These are phyloP conservation scores for Podosphaera xanthii DNA, from an alignment of 2,329 filamentous ascomycete genomes.

Conservation along the genomic window DNA sequence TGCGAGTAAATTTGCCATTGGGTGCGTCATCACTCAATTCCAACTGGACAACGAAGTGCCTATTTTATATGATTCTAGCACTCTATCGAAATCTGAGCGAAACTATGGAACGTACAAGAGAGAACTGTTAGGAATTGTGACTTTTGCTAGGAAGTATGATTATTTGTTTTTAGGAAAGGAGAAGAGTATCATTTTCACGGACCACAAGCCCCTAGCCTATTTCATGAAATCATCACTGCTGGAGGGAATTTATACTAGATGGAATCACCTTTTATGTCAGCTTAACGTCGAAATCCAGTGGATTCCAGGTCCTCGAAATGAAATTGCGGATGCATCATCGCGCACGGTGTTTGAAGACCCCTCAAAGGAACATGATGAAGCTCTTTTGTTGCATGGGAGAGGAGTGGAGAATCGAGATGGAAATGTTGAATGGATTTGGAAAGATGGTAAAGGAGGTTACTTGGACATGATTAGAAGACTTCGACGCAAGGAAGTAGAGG, in stretches of 20 bases:
- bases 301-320: background rate
- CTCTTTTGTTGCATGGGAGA: background rate
- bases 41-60: background rate
- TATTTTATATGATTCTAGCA: constrained; percentile 1
- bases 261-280: background rate
- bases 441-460: background rate
- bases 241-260: background rate
- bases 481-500: background rate
- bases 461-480: background rate
- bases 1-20: constrained; percentile 1
- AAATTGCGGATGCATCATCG: background rate
- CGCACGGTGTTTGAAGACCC: background rate
- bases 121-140: background rate
- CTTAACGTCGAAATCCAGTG: background rate
- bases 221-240: background rate
- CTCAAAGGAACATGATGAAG: background rate
- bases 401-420: background rate
- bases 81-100: background rate
- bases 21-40: background rate
- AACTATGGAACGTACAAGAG: background rate
- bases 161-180: background rate
- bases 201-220: background rate
- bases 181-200: background rate
- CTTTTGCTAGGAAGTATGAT: constrained; percentile 1
- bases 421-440: background rate